phyloP scores from a whole-genome alignment of 2,329 filamentous ascomycete species.

The Aspergillus ibericus region DNA sequence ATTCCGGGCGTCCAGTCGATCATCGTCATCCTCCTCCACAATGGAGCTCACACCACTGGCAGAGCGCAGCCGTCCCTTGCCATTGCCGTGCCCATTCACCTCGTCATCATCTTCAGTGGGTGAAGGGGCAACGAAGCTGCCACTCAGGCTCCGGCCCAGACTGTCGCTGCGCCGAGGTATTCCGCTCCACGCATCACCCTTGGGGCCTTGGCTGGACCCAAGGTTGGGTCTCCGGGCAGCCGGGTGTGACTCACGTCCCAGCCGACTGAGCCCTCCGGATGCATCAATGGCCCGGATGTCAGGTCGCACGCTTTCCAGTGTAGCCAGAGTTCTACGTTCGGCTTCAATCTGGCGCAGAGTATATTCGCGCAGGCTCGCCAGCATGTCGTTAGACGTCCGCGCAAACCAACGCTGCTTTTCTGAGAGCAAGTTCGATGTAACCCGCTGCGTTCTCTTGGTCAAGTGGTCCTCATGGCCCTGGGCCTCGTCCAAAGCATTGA shows the following conservation, averaged over 20 bases:
- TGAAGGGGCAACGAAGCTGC: conserved; percentile 65
- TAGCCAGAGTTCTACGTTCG: conserved; percentile 85
- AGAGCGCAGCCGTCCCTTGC: conserved; percentile 48
- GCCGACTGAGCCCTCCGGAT: conserved; percentile 81
- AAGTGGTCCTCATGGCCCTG: conserved; percentile 78
- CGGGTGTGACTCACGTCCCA: conserved; percentile 87
- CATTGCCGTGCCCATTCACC: conserved; percentile 44
- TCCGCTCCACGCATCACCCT: conserved; percentile 97
- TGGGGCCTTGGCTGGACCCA: conserved; percentile 87
- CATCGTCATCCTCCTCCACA: conserved; percentile 70
- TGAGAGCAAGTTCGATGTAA: conserved; percentile 82
- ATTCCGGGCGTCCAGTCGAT: conserved; percentile 91
- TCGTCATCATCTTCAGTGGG: conserved; percentile 62
- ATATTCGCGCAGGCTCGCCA: conserved; percentile 83
- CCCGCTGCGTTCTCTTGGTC: conserved; percentile 79
- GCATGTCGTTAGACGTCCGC: conserved; percentile 79
- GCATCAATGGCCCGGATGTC: conserved; percentile 92
- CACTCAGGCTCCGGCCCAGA: conserved; percentile 73
- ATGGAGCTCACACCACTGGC: conserved; percentile 48
- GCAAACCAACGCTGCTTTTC: conserved; percentile 91
- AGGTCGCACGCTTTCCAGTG: conserved; percentile 88
- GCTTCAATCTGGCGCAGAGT: conserved; percentile 93
- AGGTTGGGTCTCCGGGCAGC: conserved; percentile 70
- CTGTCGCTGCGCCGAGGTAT: conserved; percentile 80
- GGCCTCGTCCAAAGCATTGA: conserved; percentile 84